Evolutionary conservation across 345 rosid species (phyloP), one percentile per base, ranked within the genome.

Genomic region (Arabis alpina): DNA sequence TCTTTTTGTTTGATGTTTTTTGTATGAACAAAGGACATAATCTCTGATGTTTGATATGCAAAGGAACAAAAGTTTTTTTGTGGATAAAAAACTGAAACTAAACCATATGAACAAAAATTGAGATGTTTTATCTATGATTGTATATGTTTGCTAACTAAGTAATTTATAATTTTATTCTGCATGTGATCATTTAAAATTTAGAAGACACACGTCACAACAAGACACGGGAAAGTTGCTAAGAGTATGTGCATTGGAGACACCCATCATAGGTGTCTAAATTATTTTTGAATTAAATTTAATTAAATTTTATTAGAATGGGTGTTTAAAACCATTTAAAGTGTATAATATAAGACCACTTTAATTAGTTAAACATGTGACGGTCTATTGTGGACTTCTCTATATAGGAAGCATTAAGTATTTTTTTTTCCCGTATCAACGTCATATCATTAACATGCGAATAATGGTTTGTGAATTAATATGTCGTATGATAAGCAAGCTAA

Each of bases 351-450:
- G 54, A 32, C 47, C 68, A 61, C 37, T 30, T 43, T 61, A 32
- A 5, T 61, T 61, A 42, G 75, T 24, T 61, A 52, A 48, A 41
- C 53, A 68, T 68, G 64, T 68, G 47, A 56, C 4, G 55, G 43
- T 49, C 56, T 48, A 48, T 8, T 49, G 30, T 49, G 14, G n/a
- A 43, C 3, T 36, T 63, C 12, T 34, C 12, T 34, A 63, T 49
- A 3, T n/a, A 66, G 27, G 25, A 14, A 27, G 28, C 42, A 19
- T 24, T 12, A n/a, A 14, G 24, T 52, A 14, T 6, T 23, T 48
- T 30, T 28, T 28, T 28, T 4, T n/a, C 4, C 5, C 28, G 11
- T 13, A 8, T 41, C 41, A 45, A 23, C 40, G 6, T 34, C 49
- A 14, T 65, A 27, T 53, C 61, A 66, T 53, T n/a, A 8, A 49